phyloP scores from a whole-genome alignment of 495 filamentous ascomycete species.

The Talaromyces borbonicus region DNA sequence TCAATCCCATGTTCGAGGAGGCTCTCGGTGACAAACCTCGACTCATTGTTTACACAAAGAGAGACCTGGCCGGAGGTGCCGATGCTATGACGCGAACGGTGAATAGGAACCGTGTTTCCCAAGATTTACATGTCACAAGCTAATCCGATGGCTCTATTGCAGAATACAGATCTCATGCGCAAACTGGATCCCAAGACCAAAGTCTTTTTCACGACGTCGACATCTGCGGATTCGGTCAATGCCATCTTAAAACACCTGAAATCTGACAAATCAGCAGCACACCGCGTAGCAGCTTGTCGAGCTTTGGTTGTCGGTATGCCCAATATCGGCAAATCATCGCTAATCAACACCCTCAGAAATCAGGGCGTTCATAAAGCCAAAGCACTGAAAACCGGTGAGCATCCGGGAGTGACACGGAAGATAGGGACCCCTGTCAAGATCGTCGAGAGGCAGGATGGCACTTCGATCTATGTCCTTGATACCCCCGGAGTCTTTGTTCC shows the following conservation, averaged over 20 bases:
- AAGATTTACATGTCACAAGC: neutral
- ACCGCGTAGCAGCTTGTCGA: slow-evolving; percentile 59
- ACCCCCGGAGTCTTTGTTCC: slow-evolving; percentile 88
- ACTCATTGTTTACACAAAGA: slow-evolving; percentile 85
- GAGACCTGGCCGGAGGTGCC: slow-evolving; percentile 53
- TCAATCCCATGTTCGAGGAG: slow-evolving; percentile 86
- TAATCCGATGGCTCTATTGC: slow-evolving; percentile 2
- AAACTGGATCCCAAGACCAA: slow-evolving; percentile 46
- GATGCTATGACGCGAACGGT: slow-evolving; percentile 5
- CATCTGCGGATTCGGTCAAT: slow-evolving; percentile 37
- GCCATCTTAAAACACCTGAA: slow-evolving; percentile 49
- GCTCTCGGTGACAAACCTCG: slow-evolving; percentile 57
- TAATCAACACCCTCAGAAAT: slow-evolving; percentile 76
- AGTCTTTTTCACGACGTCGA: slow-evolving; percentile 55
- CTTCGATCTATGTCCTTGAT: slow-evolving; percentile 58
- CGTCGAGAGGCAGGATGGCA: slow-evolving; percentile 40
- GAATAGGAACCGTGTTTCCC: neutral
- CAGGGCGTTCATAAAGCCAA: slow-evolving; percentile 61
- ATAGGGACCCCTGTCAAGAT: slow-evolving; percentile 78
- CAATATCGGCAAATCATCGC: slow-evolving; percentile 82
- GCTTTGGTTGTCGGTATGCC: slow-evolving; percentile 93
- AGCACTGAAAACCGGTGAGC: slow-evolving; percentile 69
- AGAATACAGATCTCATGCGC: slow-evolving; percentile 41
- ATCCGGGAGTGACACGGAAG: slow-evolving; percentile 85
- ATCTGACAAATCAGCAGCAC: slow-evolving; percentile 28